A percentile compares a stretch with the other conserved stretches of the same genome.
Evolutionary conservation across 768 basidiomycete species (phyloP).

Genomic region (Lentinula sp.): DNA sequence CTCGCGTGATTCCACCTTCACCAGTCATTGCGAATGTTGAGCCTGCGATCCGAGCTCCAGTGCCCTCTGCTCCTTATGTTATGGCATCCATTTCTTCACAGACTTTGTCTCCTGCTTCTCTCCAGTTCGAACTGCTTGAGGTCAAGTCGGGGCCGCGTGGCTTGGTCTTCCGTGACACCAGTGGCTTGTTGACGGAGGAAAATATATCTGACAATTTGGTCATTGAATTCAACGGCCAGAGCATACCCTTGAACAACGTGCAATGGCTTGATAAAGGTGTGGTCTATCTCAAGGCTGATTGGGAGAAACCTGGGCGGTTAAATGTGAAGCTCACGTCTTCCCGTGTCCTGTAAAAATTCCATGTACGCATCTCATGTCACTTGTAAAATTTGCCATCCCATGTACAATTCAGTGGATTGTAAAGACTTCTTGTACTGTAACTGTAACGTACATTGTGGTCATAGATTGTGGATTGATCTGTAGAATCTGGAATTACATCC

Average conservation of each 20-base stretch:
- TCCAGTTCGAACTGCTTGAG: not conserved
- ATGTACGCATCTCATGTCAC: not conserved
- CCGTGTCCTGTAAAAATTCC: not conserved
- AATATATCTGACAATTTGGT: not conserved
- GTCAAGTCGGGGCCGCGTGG: not conserved
- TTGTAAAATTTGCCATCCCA: no score
- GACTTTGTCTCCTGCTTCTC: not conserved
- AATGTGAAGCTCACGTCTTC: not conserved
- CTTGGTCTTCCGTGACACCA: not conserved
- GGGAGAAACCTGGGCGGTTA: not conserved
- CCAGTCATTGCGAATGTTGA: not conserved
- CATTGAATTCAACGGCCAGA: not conserved
- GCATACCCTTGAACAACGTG: not conserved
- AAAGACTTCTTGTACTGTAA: not conserved
- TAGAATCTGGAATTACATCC: not conserved
- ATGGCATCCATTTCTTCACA: not conserved
- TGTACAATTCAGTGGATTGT: not conserved
- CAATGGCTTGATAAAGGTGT: not conserved
- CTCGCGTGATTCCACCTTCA: not conserved
- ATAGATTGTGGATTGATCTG: not conserved
- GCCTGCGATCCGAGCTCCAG: not conserved
- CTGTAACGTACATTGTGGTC: not conserved
- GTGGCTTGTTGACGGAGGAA: not conserved
- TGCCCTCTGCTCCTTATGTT: not conserved
- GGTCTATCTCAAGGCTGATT: not conserved